Base-by-base conservation (phyloP, 2,329 filamentous ascomycete species). In the Neonectria ditissima region DNA sequence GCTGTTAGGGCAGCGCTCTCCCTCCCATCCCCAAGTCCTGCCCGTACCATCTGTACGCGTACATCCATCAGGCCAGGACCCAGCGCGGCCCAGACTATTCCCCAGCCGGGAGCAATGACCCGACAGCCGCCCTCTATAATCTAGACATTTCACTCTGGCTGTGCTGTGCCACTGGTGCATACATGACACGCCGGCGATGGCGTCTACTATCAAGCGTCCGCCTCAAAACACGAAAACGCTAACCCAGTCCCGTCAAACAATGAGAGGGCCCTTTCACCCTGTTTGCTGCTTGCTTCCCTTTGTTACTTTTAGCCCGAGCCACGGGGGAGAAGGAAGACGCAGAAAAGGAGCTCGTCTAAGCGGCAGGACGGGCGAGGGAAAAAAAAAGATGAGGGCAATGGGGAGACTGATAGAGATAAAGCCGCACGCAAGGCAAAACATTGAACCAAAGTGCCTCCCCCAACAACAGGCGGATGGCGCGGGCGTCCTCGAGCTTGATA, bases 21-120 rank as follows among this genome's bases (percentile, higher is more conserved):
- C 1, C 10, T 28, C 14, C 4, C 8, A 30, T 3, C 18, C 47
- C 6, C 11, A 18, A 1, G 3, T 20, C 14, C 9, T 32, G 16
- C 45, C 14, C 26, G 6, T 13, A 45, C n/a, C 22, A 24, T 11
- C 26, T 14, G 34, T 53, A 48, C 45, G 39, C 28, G 48, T 53
- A 54, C 20, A 24, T 37, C 48, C 48, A 34, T 55, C 55, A 59
- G 48, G 34, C 47, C 32, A 57, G 47, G 45, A 57, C 57, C 56
- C 50, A 60, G 51, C 26, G 34, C 5, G 37, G 48, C 39, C 60
- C 37, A 34, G 32, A 30, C 48, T 37, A 59, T 53, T 16, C 56
- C 32, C 32, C 41, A 30, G 14, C 53, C 26, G 14, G 28, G 37
- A 41, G 14, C 30, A 14, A 41, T 24, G 4, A 55, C 34, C 39